These are phyloP conservation scores for Backusella tarrabulga DNA, from an alignment of 192 early-diverging fungal genomes.

Conservation along the genomic window DNA sequence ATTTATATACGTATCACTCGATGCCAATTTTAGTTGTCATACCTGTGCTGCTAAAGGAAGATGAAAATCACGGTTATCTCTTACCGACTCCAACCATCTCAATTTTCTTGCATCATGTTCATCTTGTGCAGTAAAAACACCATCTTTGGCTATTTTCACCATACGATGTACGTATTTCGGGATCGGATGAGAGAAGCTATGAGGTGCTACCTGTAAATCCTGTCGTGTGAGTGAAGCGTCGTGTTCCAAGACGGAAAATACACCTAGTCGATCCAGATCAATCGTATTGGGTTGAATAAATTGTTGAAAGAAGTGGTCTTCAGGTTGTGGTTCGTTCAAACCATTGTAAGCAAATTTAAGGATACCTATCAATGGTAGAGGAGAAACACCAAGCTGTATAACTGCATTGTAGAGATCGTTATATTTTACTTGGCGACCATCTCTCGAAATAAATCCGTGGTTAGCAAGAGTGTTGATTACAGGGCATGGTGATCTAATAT, in stretches of 20 bases:
- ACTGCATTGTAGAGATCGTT: background rate
- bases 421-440: background rate
- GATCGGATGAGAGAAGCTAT: background rate
- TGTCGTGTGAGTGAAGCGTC: slow-evolving; percentile 10
- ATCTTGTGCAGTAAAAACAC: background rate
- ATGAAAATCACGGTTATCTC: slow-evolving; percentile 1
- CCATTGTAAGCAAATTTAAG: background rate
- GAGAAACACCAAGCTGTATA: background rate
- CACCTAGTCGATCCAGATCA: background rate
- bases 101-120: slow-evolving; percentile 1
- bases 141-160: background rate
- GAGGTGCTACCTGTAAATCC: background rate
- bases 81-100: slow-evolving; percentile 1
- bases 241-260: slow-evolving; percentile 1
- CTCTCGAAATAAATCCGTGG: slow-evolving; percentile 16
- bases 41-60: slow-evolving; percentile 2
- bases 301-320: background rate
- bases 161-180: background rate
- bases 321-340: background rate
- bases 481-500: slow-evolving; percentile 18
- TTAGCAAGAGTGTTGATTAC: slow-evolving; percentile 22
- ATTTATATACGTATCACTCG: background rate
- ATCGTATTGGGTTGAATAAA: background rate
- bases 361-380: background rate
- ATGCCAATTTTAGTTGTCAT: background rate